Evolutionary conservation across 495 filamentous ascomycete species (phyloP).

Genomic region (Aspergillus saccharolyticus): DNA sequence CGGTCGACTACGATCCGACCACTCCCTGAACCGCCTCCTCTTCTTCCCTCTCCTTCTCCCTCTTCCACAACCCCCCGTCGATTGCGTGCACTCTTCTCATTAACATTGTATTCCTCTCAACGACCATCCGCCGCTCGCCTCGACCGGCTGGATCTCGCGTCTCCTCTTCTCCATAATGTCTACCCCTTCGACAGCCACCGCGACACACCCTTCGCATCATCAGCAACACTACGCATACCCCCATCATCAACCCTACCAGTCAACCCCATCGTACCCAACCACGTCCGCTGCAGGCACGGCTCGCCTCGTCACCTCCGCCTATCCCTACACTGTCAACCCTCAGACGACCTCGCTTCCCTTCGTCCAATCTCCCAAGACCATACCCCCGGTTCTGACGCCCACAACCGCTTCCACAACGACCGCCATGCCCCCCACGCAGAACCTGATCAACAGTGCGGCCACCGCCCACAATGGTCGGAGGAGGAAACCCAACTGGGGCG

Average conservation of each 20-base stretch:
- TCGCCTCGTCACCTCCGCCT: constrained; percentile 45
- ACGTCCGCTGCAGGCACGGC: constrained; percentile 47
- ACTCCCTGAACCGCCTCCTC: constrained; percentile 1
- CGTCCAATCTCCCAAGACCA: constrained; percentile 31
- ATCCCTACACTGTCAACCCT: constrained; percentile 44
- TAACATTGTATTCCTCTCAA: constrained; percentile 54
- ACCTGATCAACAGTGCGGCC: constrained; percentile 18
- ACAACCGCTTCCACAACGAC: constrained; percentile 27
- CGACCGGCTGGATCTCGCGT: constrained; percentile 26
- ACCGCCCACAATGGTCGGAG: constrained; percentile 56
- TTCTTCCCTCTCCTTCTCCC: constrained; percentile 7
- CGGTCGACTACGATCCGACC: constrained; percentile 3
- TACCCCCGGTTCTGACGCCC: constrained; percentile 32
- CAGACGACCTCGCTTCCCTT: constrained; percentile 38
- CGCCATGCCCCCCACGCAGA: constrained; percentile 26
- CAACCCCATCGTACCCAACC: constrained; percentile 49
- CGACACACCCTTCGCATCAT: constrained; percentile 62
- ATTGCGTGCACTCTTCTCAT: not conserved
- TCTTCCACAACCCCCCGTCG: constrained; percentile 50
- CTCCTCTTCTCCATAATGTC: constrained; percentile 56
- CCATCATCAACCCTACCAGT: constrained; percentile 60
- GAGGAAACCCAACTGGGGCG: constrained; percentile 71
- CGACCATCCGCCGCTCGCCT: constrained; percentile 48
- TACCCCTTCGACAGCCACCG: constrained; percentile 76
- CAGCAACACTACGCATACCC: constrained; percentile 65